Evolutionary conservation across 1,284 basidiomycete genomes (phyloP).

Genomic region (Rhodotorula sp.): DNA sequence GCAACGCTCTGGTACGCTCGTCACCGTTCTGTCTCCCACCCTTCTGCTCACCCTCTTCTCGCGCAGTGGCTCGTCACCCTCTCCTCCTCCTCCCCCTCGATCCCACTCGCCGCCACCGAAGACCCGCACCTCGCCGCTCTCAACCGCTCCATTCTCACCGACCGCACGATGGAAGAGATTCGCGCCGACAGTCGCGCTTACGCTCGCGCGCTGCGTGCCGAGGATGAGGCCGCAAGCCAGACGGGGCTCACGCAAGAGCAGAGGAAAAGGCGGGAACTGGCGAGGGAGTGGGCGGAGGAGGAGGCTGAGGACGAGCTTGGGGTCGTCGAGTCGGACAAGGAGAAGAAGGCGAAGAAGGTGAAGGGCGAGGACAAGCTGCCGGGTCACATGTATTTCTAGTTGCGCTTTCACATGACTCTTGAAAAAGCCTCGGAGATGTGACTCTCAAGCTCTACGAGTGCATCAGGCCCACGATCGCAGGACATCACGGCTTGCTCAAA

Average conservation of each 20-base stretch:
- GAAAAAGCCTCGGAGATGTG: too few species aligned
- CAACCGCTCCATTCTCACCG: slow-evolving; percentile 19
- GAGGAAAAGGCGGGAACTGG: not conserved
- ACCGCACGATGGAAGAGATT: slow-evolving; percentile 31
- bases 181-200: not conserved
- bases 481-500: too few species aligned
- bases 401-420: too few species aligned
- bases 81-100: not conserved
- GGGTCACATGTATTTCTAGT: not conserved
- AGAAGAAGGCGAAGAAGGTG: not conserved
- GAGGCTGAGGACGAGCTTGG: not conserved
- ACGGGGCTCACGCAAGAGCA: not conserved
- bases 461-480: too few species aligned
- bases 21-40: not conserved
- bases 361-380: slow-evolving; percentile 47
- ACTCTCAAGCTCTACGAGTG: too few species aligned
- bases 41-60: too few species aligned
- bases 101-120: not conserved
- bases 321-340: not conserved
- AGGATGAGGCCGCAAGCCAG: not conserved
- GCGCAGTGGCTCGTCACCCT: slow-evolving; percentile 6
- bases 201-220: not conserved
- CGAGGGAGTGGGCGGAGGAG: not conserved
- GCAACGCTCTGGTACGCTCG: not conserved
- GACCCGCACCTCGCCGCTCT: too few species aligned